Conservation (phyloP, 148 eudicot genomes). For the Camellia japonica region DNA sequence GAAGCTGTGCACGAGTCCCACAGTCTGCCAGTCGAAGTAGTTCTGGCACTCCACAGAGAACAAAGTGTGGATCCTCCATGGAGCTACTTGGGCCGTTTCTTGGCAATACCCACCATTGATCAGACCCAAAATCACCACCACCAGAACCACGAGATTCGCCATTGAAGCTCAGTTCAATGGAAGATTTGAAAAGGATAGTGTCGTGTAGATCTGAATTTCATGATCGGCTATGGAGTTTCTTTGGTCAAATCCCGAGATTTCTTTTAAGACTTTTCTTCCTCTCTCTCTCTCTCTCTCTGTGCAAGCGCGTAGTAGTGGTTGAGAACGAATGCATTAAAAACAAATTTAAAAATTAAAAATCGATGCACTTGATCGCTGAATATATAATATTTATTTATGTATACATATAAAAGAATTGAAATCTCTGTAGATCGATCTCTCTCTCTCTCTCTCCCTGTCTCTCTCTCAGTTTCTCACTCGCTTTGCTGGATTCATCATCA, state of each 20-base stretch:
- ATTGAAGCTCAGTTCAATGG: conserved; percentile 25
- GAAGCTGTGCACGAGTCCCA: conserved; percentile 86
- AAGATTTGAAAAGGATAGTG: conserved; percentile 18
- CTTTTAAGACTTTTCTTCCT: background rate
- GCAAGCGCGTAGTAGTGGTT: background rate
- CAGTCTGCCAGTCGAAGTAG: conserved; percentile 98
- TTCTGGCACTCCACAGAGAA: conserved; percentile 95
- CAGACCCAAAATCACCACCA: conserved; percentile 28
- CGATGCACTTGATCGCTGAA: background rate
- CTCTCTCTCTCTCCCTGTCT: background rate
- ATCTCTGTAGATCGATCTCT: background rate
- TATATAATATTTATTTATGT: background rate
- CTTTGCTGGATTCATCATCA: no score
- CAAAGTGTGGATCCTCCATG: conserved; percentile 82
- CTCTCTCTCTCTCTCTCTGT: no score
- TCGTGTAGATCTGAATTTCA: conserved; percentile 25
- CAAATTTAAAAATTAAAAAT: background rate
- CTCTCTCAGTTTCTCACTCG: background rate
- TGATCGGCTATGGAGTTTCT: background rate
- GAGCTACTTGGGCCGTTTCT: conserved; percentile 30
- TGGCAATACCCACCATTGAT: conserved; percentile 28
- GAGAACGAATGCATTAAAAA: background rate
- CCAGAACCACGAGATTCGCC: conserved; percentile 25
- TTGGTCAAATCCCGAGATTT: background rate
- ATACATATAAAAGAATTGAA: background rate